Evolutionary conservation across 2,329 filamentous ascomycete genomes (phyloP), one percentile per base, ranked within the genome.

Genomic region (Stemphylium vesicarium): DNA sequence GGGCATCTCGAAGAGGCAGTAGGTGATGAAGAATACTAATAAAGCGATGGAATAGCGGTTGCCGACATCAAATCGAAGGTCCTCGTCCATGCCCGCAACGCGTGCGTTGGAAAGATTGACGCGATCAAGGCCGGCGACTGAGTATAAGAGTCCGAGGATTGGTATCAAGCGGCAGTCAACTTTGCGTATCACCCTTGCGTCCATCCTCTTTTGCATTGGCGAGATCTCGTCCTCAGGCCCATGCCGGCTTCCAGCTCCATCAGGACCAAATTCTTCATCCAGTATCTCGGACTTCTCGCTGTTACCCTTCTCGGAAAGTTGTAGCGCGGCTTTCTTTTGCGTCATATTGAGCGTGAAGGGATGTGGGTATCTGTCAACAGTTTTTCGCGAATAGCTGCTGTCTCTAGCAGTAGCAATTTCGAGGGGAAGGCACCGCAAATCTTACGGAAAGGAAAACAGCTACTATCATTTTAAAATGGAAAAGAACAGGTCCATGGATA

Each of bases 161-260:
- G 72, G 71, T 6, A 76, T 57, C 2, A 77, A 59, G n/a, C 72
- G 63, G 37, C 68, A 35, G 42, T 77, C 74, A 22, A 76, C 70
- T 51, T 76, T 75, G 10, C 70, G 62, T 36, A 36, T 13, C 12
- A 36, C 33, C 13, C 9, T 36, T 4, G 33, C n/a, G 7, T 36
- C 33, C 15, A n/a, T n/a, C 7, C 7, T 16, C 13, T 36, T 36
- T 15, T 15, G 33, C 5, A 15, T 15, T 15, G 33, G 12, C 13
- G 33, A 15, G 33, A 36, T n/a, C 13, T 13, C 33, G 6, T 36
- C 13, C 15, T 36, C 33, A 10, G n/a, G 33, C n/a, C 33, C 9
- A 16, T 18, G n/a, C 6, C 8, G 33, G 16, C 3, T 10, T 9
- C 9, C 15, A 4, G 3, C n/a, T 36, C 18, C 5, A 9, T 16